Conservation (phyloP, 805 yeast species). For the Yarrowia sp. region DNA sequence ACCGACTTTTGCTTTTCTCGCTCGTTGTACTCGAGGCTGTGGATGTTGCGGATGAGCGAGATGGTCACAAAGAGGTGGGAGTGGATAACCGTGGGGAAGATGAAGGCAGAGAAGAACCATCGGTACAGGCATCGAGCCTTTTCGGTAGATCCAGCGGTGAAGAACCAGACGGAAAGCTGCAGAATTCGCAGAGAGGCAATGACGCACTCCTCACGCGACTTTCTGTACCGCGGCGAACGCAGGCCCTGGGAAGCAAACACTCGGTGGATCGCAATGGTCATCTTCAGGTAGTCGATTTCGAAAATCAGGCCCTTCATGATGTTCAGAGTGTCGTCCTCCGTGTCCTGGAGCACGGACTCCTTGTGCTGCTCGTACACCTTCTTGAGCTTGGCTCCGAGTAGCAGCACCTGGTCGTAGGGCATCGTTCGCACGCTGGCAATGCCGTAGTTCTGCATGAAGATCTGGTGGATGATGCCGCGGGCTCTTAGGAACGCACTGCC, state of each 20-base stretch:
- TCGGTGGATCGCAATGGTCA: constrained; percentile 37
- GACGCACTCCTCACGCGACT: constrained; percentile 27
- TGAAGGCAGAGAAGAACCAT: constrained; percentile 25
- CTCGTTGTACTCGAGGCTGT: constrained; percentile 1
- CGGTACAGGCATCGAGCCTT: constrained; percentile 13
- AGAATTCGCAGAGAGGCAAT: constrained; percentile 19
- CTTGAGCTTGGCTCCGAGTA: constrained; percentile 34
- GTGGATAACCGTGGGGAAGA: constrained; percentile 25
- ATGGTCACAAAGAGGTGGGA: constrained; percentile 27
- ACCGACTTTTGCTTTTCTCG: constrained; percentile 11
- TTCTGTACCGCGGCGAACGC: constrained; percentile 7
- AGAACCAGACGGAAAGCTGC: constrained; percentile 26
- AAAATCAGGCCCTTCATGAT: constrained; percentile 37
- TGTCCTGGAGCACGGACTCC: constrained; percentile 31
- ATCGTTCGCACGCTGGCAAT: constrained; percentile 33
- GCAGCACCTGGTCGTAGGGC: constrained; percentile 31
- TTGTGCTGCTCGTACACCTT: constrained; percentile 32
- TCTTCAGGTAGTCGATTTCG: constrained; percentile 36
- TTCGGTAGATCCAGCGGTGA: neutral
- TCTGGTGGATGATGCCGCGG: constrained; percentile 29
- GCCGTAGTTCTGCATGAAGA: constrained; percentile 29
- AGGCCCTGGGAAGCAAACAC: constrained; percentile 28
- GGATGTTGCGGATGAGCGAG: constrained; percentile 15
- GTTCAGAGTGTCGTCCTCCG: constrained; percentile 32
- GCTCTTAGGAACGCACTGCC: constrained; percentile 34